Conservation (phyloP, 345 rosid genomes). For the Lepidium africanum region DNA sequence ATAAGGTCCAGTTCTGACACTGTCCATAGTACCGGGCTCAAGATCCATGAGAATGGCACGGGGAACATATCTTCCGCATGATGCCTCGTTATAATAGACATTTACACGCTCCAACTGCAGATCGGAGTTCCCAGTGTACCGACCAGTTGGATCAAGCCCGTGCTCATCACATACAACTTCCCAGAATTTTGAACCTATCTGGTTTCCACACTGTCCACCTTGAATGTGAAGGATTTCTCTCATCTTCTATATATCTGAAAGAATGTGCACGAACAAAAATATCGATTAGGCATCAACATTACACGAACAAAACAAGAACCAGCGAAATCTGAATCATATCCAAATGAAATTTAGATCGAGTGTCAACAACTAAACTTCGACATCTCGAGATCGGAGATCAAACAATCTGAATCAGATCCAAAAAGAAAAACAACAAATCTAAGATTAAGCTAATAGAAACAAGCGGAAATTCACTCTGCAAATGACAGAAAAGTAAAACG, state of each 20-base stretch:
- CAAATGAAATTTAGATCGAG: not conserved
- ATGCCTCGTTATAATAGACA: slow-evolving; percentile 74
- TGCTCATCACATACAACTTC: slow-evolving; percentile 78
- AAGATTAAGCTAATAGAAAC: not conserved
- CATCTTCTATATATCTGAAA: slow-evolving; percentile 35
- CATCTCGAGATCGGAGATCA: slow-evolving; percentile 9
- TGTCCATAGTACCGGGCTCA: slow-evolving; percentile 80
- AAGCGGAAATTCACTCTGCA: not conserved
- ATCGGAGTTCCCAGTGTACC: slow-evolving; percentile 54
- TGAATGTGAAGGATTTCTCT: slow-evolving; percentile 77
- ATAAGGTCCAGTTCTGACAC: slow-evolving; percentile 65
- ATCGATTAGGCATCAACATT: not conserved
- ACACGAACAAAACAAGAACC: not conserved
- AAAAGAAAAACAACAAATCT: not conserved
- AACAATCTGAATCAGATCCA: slow-evolving; percentile 8
- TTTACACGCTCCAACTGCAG: slow-evolving; percentile 66
- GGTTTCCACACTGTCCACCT: slow-evolving; percentile 78
- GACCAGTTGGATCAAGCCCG: slow-evolving; percentile 77
- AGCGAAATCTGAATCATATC: not conserved
- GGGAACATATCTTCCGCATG: slow-evolving; percentile 70
- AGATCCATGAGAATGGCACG: slow-evolving; percentile 75
- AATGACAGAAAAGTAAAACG: not conserved
- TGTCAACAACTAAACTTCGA: not conserved
- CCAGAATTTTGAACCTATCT: slow-evolving; percentile 80
- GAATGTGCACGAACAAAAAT: not conserved